Conservation (phyloP, 1,284 basidiomycete species). For the Quambalaria eucalypti region DNA sequence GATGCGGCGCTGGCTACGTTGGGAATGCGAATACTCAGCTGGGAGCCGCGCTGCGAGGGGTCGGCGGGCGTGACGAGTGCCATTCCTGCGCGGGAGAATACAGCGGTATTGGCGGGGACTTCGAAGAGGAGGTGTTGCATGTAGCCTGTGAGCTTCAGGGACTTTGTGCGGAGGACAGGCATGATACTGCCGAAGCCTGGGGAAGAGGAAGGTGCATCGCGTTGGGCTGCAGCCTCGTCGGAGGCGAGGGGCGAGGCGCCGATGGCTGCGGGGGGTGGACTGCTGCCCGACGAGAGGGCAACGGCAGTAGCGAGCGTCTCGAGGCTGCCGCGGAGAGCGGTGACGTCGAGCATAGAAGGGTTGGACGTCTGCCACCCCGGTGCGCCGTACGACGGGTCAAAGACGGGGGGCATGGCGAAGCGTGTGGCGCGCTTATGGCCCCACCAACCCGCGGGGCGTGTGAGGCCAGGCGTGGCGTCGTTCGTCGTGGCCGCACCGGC, state of each 20-base stretch:
- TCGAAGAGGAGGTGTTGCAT: conserved; percentile 25
- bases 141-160: conserved; percentile 33
- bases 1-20: conserved; percentile 3
- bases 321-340: conserved; percentile 30
- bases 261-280: background rate
- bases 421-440: conserved; percentile 78
- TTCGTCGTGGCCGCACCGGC: background rate
- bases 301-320: conserved; percentile 27
- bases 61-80: conserved; percentile 31
- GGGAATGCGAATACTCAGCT: conserved; percentile 35
- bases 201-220: too few species aligned
- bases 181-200: conserved; percentile 33
- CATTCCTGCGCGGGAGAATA: conserved; percentile 13
- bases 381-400: conserved; percentile 76
- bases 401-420: conserved; percentile 78
- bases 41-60: conserved; percentile 29
- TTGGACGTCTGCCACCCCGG: conserved; percentile 94
- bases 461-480: conserved; percentile 18
- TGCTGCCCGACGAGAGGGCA: conserved; percentile 1
- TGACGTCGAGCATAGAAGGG: conserved; percentile 69
- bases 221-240: background rate
- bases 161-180: conserved; percentile 29
- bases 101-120: background rate
- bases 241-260: too few species aligned
- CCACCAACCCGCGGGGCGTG: conserved; percentile 91